phyloP scores from a whole-genome alignment of 2,329 filamentous ascomycete species.

The Paraconiothyrium brasiliense region DNA sequence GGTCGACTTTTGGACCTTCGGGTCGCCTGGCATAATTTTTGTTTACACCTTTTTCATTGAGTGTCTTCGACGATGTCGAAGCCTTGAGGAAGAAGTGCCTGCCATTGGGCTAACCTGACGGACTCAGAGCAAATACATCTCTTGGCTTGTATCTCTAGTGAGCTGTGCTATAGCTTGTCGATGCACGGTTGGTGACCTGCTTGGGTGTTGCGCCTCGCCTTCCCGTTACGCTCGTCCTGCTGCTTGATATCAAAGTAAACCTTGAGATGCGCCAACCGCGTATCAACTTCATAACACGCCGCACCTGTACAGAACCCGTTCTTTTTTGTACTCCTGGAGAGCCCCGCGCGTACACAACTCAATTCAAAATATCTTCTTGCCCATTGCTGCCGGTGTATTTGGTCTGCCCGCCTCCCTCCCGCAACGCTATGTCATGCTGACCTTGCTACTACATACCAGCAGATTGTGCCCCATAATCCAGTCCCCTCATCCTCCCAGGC shows the following conservation, averaged over 20 bases:
- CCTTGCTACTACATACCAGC: not conserved
- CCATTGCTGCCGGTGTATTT: not conserved
- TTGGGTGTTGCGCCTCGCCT: not conserved
- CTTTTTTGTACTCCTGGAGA: too few relatives aligned
- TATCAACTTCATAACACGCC: not conserved
- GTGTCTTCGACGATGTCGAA: constrained; percentile 9
- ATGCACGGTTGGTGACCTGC: not conserved
- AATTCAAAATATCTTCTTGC: not conserved
- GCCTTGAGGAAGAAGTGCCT: constrained; percentile 14
- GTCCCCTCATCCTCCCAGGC: not conserved
- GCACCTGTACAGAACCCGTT: too few relatives aligned
- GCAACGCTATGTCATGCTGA: not conserved
- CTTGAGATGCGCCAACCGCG: not conserved
- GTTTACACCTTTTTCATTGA: constrained; percentile 8
- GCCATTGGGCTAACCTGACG: too few relatives aligned
- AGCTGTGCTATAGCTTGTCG: not conserved
- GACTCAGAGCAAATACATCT: not conserved
- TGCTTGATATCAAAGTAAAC: not conserved
- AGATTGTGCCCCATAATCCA: not conserved
- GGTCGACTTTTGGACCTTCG: not conserved
- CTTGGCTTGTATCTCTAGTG: not conserved
- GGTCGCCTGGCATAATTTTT: constrained; percentile 9
- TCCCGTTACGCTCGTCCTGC: not conserved
- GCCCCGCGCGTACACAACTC: not conserved
- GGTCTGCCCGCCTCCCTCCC: not conserved